Conservation (phyloP, 202 grass and related monocot species). For the Saccharum hybrid region DNA sequence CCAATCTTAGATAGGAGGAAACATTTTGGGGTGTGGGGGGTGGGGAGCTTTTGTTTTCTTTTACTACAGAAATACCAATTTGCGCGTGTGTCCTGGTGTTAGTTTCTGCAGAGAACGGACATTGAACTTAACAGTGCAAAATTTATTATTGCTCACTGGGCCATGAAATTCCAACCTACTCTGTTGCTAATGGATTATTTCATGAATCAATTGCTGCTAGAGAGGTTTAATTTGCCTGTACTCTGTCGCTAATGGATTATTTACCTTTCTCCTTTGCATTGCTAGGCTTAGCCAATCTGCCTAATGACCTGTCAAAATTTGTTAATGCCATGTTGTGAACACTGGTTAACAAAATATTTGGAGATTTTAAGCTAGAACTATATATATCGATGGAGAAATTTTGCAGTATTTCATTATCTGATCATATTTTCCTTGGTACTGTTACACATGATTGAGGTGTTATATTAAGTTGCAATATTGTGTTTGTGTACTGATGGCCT, state of each 20-base stretch:
- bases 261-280: neutral
- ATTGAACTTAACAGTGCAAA: slow-evolving; percentile 31
- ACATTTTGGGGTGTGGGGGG: neutral
- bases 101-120: slow-evolving; percentile 26
- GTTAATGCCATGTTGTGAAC: neutral
- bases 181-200: neutral
- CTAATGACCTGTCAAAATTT: neutral
- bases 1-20: neutral
- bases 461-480: neutral
- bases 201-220: too few relatives aligned
- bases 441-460: neutral
- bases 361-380: neutral
- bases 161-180: neutral
- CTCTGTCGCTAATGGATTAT: too few relatives aligned
- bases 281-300: neutral
- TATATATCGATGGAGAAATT: neutral
- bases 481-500: neutral
- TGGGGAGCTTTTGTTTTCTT: neutral
- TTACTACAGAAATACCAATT: neutral
- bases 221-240: too few relatives aligned
- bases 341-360: neutral
- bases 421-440: neutral
- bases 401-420: neutral
- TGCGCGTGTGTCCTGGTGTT: neutral
- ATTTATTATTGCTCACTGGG: neutral